These are phyloP conservation scores for Neonothopanus nambi DNA, from an alignment of 1,284 basidiomycete species.

Conservation along the genomic window DNA sequence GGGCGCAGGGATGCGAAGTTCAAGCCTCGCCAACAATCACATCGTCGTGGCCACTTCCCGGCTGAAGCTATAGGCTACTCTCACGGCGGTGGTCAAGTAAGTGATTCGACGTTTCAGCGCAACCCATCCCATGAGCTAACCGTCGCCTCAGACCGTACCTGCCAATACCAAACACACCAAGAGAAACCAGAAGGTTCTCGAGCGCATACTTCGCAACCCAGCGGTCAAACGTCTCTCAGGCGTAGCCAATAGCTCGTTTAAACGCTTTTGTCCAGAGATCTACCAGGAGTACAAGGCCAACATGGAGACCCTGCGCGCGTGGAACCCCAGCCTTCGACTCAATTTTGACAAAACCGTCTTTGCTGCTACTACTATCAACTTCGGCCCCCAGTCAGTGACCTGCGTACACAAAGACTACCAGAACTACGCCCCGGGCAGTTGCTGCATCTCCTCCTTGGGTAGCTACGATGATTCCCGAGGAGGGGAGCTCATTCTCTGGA, in stretches of 20 bases:
- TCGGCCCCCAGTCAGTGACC: not conserved
- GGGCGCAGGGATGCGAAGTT: not conserved
- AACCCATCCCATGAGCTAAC: too few relatives aligned
- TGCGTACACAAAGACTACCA: slow-evolving; percentile 1
- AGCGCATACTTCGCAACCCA: not conserved
- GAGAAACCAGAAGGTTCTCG: not conserved
- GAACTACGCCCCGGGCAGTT: slow-evolving; percentile 9
- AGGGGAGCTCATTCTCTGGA: slow-evolving; percentile 11
- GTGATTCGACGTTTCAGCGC: too few relatives aligned
- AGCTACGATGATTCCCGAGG: slow-evolving; percentile 4
- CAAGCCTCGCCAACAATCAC: not conserved
- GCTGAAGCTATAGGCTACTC: not conserved
- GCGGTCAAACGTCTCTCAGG: not conserved
- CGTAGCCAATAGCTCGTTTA: not conserved
- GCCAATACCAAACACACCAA: not conserved
- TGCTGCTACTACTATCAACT: not conserved
- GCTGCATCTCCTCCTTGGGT: slow-evolving; percentile 7
- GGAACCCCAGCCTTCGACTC: not conserved
- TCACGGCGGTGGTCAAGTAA: slow-evolving; percentile 7
- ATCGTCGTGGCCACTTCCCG: not conserved
- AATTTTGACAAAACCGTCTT: not conserved
- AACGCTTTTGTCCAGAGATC: not conserved
- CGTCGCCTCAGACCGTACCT: not conserved
- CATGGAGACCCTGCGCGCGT: not conserved
- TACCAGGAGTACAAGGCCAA: not conserved